Base-by-base conservation (phyloP, 106 monocot species). In the Narthecium ossifragum region DNA sequence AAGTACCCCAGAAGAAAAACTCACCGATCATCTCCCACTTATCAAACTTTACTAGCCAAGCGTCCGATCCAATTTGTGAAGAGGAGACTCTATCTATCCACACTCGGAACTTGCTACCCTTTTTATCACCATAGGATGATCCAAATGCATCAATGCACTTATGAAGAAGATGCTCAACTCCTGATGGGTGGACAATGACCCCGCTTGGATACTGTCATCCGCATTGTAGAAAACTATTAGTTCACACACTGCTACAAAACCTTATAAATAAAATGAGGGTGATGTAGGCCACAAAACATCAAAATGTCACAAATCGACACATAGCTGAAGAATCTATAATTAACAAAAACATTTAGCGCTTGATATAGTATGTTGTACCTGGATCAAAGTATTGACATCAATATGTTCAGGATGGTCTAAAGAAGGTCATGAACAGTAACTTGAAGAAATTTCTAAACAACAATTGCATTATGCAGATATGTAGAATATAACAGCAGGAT, bases 11-110 rank as follows among this genome's bases (percentile, higher is more conserved):
- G 28, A 17, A 13, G 38, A 52, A 31, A 27, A 59, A 41, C 78
- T 68, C 22, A 92, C 92, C 87, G 59, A 73, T 60, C 26, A 71
- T 45, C 43, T 92, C 92, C 92, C 88, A 92, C 70, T 92, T 92
- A 51, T 88, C 73, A 56, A 84, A 92, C 71, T 76, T 92, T 55
- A 84, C 81, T 9, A 88, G 70, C 92, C 92, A 92, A 37, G 70
- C 45, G 64, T 77, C 65, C 59, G 80, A 46, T 20, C 64, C 70
- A 39, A 81, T 78, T 41, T 75, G 67, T 5, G 67, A 70, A 68
- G 70, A 48, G 34, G 57, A 76, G 67, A 92, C 55, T 64, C 67
- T 88, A 62, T 92, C 92, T 22, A 92, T 36, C 92, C 92, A 92
- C 34, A 81, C 84, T n/a, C 81, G 69, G 55, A 75, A 88, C 22